Base-by-base conservation (phyloP, 768 basidiomycete species). In the Myochromella boudieri region DNA sequence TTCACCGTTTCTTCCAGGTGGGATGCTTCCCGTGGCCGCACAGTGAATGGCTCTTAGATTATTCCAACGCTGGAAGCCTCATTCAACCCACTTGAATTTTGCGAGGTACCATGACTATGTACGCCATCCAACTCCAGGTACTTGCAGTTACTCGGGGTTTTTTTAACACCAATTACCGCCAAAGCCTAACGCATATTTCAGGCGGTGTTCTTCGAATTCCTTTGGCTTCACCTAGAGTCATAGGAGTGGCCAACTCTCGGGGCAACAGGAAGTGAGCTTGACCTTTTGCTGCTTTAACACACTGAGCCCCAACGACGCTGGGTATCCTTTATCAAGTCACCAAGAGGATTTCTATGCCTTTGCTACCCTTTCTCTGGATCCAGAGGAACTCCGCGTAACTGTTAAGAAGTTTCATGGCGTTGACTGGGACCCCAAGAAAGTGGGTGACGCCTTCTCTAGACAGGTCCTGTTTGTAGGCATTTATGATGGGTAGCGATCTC, bases 291-390 rank as follows among this genome's bases (percentile, higher is more conserved):
- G 34, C 27, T 33, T 42, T 51, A 46, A n/a, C n/a, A n/a, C n/a
- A n/a, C n/a, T n/a, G n/a, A n/a, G n/a, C n/a, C n/a, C n/a, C n/a
- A n/a, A n/a, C n/a, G n/a, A n/a, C n/a, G n/a, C n/a, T n/a, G n/a
- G n/a, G n/a, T n/a, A n/a, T n/a, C n/a, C n/a, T n/a, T n/a, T 59
- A 49, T 40, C 10, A 57, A 95, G 92, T 51, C 83, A 95, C 52
- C 93, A 95, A 64, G 93, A 95, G 68, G 94, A 97, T 59, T 90
- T 87, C 52, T 80, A 87, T 60, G 74, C 84, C 11, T 87, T 87
- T 60, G 80, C 84, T 6, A 80, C 87, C 1, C 74, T 97, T 18
- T 84, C 86, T 15, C 60, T 95, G 22, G 75, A 87, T 48, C 83
- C 89, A 8, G 77, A 81, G 44, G 93, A 95, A 63, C 74, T 95